Evolutionary conservation across 495 filamentous ascomycete genomes (phyloP), one percentile per base, ranked within the genome.

Genomic region (Neurospora sp.): DNA sequence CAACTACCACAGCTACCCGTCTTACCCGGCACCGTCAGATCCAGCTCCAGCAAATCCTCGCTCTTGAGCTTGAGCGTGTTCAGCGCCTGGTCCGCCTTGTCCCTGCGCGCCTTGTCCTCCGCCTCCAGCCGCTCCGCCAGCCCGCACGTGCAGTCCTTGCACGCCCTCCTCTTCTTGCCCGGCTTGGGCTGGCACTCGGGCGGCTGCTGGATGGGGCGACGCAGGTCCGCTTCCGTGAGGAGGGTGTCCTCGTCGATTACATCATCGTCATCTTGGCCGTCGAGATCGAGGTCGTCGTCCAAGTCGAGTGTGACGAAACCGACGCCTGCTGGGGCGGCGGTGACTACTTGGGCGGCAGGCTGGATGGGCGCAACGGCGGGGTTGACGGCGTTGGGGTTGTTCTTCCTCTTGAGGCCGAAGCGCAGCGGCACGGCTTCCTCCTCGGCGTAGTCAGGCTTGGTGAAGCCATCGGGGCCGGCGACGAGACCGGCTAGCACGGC

Each of bases 111-210:
- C 59, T 84, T 86, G 75, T 98, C 94, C 81, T 97, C 93, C 8
- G 89, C 92, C 74, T 92, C 92, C 48, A 97, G 80, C 73, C 89
- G 85, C 75, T 91, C 86, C 3, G 92, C 91, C 4, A 99, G 87
- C 45, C 96, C 96, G 78, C 96, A 99, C 5, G 93, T 96, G 84
- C 96, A 99, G 83, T 99, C 96, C 83, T 98, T 98, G 85, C 96
- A 99, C 72, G 96, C 94, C 70, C 94, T 89, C 73, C 94, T 90
- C 75, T 94, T 90, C 83, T 96, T 95, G 71, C 92, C 93, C 39
- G 89, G 84, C 83, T 92, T 89, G 42, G 95, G 94, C 53, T 87
- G 85, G 78, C 95, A 98, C 82, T 96, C 92, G 22, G 90, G 86
- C 69, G 94, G 93, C 74, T 91, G 90, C 71, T 90, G 85, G 40